Conservation (phyloP, 2,329 filamentous ascomycete species). For the Exophiala sp. region DNA sequence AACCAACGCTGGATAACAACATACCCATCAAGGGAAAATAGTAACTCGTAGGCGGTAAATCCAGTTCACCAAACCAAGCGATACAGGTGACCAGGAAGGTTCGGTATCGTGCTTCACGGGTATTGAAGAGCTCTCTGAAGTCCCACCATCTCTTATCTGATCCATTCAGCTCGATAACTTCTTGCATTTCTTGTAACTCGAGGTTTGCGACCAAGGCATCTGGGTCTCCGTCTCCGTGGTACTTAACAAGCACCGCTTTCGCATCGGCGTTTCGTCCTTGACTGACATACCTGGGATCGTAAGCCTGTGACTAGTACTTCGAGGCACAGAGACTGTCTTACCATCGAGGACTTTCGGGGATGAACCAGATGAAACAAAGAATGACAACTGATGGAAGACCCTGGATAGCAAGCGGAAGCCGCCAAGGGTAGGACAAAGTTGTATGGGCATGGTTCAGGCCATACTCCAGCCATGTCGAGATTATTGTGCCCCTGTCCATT, state of each 20-base stretch:
- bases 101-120: constrained; percentile 44
- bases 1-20: not conserved
- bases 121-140: constrained; percentile 50
- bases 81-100: constrained; percentile 43
- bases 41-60: constrained; percentile 10
- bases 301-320: not conserved
- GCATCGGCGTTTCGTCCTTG: constrained; percentile 57
- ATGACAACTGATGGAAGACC: constrained; percentile 45
- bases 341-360: constrained; percentile 59
- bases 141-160: constrained; percentile 45
- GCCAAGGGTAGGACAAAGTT: constrained; percentile 50
- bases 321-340: not conserved
- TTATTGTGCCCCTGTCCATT: not conserved
- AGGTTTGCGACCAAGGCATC: constrained; percentile 30
- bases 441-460: constrained; percentile 26
- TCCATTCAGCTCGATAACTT: constrained; percentile 28
- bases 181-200: constrained; percentile 36
- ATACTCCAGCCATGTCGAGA: constrained; percentile 3
- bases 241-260: constrained; percentile 53
- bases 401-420: constrained; percentile 55
- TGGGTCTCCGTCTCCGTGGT: constrained; percentile 52
- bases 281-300: constrained; percentile 52
- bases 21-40: constrained; percentile 10
- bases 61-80: constrained; percentile 34
- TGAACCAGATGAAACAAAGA: constrained; percentile 48